Base-by-base conservation (phyloP, 805 yeast genomes). In the Ogataea minuta region DNA sequence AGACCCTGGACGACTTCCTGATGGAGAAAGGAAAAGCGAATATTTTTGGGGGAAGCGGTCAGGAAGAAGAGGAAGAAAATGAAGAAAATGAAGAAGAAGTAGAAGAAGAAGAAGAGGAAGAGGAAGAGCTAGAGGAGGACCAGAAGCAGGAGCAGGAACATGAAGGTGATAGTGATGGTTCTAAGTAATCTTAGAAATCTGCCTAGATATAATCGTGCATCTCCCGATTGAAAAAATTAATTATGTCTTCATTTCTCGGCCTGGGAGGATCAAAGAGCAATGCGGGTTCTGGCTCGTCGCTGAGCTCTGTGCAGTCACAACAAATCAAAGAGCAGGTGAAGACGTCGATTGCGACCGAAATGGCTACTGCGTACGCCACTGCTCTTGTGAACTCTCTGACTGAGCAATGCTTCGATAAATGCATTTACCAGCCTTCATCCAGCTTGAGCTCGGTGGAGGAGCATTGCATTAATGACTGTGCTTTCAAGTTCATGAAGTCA, bases 281-380 rank as follows among this genome's bases (percentile, higher is more conserved):
- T 31, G 20, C 48, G 4, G 29, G 37, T 21, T n/a, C 35, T 6
- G 13, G 42, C 4, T 25, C 50, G 3, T 34, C 50, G 19, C 24
- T 41, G 25, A 31, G 46, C 28, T 35, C 46, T 11, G 45, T 34
- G 17, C 59, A 60, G 28, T 52, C 72, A 6, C 67, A 70, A 36
- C 71, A 74, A 46, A 52, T 81, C 43, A 81, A 82, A 56, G 73
- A 75, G 19, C 76, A 80, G 55, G 64, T 88, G 39, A 83, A 85
- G 60, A 68, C 71, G 13, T 86, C 83, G 56, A 79, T 90, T 41
- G 71, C 81, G 28, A 84, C 79, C 60, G 97, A 90, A 57, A 69
- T 90, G 46, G 96, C 96, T 2, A 76, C 87, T n/a, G 93, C 90
- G 13, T 86, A 89, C 62, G 96, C 95, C 24, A 82, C 91, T 2